These are phyloP conservation scores for Xylariaceae sp. DNA, from an alignment of 2,329 filamentous ascomycete species.

Conservation along the genomic window DNA sequence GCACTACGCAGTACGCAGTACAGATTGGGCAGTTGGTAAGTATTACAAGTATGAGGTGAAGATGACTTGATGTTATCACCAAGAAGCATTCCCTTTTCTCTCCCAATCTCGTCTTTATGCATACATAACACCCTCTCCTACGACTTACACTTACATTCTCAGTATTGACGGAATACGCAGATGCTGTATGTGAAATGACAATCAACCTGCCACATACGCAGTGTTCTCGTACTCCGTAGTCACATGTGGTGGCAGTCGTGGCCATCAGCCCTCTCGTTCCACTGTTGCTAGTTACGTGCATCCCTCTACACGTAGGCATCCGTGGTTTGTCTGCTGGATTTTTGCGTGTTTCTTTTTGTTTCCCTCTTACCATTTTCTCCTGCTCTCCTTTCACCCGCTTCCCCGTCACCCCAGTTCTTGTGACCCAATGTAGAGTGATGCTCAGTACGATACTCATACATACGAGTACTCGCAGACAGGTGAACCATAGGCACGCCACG, in stretches of 20 bases:
- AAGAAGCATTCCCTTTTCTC: not conserved
- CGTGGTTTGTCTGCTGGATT: conserved; percentile 17
- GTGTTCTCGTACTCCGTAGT: not conserved
- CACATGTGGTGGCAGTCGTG: conserved; percentile 13
- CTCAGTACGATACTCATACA: not conserved
- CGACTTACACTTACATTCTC: not conserved
- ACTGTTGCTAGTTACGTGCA: conserved; percentile 14
- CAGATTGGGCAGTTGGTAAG: too few relatives aligned
- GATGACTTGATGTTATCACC: conserved; percentile 16
- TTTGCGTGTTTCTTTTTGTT: conserved; percentile 7
- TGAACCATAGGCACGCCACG: not conserved
- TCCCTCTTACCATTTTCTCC: not conserved
- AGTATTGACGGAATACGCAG: not conserved
- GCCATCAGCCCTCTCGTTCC: conserved; percentile 16
- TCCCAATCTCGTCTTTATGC: not conserved
- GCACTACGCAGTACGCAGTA: too few relatives aligned
- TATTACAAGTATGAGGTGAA: not conserved
- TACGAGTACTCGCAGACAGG: not conserved
- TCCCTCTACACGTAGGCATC: conserved; percentile 20
- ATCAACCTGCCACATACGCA: conserved; percentile 16
- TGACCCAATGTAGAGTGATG: conserved; percentile 13
- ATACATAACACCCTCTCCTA: conserved; percentile 10
- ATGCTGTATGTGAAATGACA: not conserved
- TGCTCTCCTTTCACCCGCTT: not conserved
- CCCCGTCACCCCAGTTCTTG: conserved; percentile 13